phyloP scores from a whole-genome alignment of 2,329 filamentous ascomycete genomes.

The Apiospora malaysiana region DNA sequence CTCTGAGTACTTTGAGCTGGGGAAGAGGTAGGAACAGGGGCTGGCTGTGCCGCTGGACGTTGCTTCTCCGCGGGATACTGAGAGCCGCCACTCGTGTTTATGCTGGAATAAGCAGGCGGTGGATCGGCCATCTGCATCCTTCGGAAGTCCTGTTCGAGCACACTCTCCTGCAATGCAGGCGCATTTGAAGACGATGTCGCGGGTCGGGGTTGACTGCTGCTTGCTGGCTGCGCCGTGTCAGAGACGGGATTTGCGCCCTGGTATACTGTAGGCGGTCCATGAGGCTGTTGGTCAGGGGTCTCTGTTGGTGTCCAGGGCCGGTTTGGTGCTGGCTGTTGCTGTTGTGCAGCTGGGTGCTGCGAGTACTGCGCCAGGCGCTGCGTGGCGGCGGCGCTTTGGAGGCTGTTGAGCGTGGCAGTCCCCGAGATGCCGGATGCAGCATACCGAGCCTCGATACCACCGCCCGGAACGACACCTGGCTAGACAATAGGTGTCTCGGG shows the following conservation, averaged over 20 bases:
- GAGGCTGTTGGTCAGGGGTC: slow-evolving; percentile 80
- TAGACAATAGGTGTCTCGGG: slow-evolving; percentile 88
- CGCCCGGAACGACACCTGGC: slow-evolving; percentile 71
- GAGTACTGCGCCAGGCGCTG: slow-evolving; percentile 83
- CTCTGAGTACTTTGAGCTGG: slow-evolving; percentile 36
- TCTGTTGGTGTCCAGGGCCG: slow-evolving; percentile 97
- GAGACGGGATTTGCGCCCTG: slow-evolving; percentile 80
- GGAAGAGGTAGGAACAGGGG: slow-evolving; percentile 28
- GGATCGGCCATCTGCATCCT: slow-evolving; percentile 81
- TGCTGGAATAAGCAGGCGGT: slow-evolving; percentile 92
- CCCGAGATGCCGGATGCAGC: slow-evolving; percentile 90
- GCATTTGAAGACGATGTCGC: slow-evolving; percentile 28
- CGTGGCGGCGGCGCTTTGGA: slow-evolving; percentile 82
- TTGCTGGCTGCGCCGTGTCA: slow-evolving; percentile 52
- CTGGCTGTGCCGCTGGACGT: slow-evolving; percentile 46
- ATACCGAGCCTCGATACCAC: slow-evolving; percentile 89
- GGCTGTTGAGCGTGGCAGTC: slow-evolving; percentile 77
- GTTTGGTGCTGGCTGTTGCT: slow-evolving; percentile 42
- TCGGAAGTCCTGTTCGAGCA: slow-evolving; percentile 86
- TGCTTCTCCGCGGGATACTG: slow-evolving; percentile 83
- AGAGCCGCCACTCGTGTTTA: slow-evolving; percentile 60
- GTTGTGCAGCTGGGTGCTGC: slow-evolving; percentile 51
- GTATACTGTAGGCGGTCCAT: slow-evolving; percentile 90
- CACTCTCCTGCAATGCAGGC: slow-evolving; percentile 62
- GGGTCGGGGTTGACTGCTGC: slow-evolving; percentile 48